Evolutionary conservation across 228 moss, liverwort and hornwort species (phyloP).

Genomic region (Sphagnum fallax): DNA sequence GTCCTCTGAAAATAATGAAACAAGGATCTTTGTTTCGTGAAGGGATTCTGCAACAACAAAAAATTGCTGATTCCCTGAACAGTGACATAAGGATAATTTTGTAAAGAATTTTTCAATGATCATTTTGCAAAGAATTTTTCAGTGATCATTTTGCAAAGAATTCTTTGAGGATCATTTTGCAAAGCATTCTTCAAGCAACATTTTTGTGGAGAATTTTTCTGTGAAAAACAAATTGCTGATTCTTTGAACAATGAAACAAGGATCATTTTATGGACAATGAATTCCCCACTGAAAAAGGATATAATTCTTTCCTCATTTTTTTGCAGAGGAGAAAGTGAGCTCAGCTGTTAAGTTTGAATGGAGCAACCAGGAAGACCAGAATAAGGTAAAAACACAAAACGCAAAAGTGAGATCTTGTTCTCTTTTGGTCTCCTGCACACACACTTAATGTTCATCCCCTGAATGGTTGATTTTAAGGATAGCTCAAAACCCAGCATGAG

Average conservation of each 20-base stretch:
- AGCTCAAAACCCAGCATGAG: background rate
- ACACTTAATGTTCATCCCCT: no score
- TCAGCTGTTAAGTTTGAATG: conserved; percentile 39
- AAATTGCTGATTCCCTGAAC: no score
- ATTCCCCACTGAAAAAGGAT: background rate
- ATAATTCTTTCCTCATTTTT: background rate
- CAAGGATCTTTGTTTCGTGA: background rate
- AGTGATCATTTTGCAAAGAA: background rate
- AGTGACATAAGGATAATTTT: no score
- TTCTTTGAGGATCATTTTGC: no score
- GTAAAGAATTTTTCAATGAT: background rate
- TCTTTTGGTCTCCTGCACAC: background rate
- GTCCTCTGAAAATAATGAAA: background rate
- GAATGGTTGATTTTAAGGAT: background rate
- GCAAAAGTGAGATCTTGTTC: background rate
- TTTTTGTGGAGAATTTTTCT: background rate
- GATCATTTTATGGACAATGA: background rate
- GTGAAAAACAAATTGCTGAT: background rate
- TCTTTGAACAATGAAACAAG: background rate
- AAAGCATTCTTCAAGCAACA: no score
- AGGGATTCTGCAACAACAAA: no score
- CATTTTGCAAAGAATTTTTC: background rate
- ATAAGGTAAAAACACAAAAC: conserved; percentile 23
- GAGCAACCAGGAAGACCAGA: conserved; percentile 55
- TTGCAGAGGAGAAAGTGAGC: conserved; percentile 40